phyloP scores from a whole-genome alignment of 2,329 filamentous ascomycete species.

The Rhinocladiella mackenziei region DNA sequence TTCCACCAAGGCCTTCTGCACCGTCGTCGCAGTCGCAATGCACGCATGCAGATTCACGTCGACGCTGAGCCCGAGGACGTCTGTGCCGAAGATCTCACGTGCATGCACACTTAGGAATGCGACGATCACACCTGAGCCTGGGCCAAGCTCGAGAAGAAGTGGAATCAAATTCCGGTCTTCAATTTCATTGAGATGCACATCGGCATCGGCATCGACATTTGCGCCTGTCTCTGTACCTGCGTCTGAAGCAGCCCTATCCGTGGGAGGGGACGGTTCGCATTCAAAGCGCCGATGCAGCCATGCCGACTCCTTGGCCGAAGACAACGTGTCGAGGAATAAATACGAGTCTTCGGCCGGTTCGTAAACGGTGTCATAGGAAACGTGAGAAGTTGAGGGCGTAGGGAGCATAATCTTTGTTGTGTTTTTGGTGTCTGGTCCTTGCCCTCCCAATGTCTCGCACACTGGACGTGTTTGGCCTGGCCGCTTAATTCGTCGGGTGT shows the following conservation, averaged over 20 bases:
- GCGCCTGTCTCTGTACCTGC: no score
- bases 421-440: no score
- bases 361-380: constrained; percentile 83
- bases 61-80: constrained; percentile 68
- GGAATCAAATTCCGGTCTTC: no score
- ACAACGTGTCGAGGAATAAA: constrained; percentile 86
- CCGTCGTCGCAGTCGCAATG: constrained; percentile 67
- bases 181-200: no score
- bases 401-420: constrained; percentile 78
- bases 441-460: no score
- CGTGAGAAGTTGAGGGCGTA: constrained; percentile 88
- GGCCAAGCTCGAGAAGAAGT: constrained; percentile 78
- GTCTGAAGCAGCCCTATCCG: no score
- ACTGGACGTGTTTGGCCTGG: no score
- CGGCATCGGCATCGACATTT: no score
- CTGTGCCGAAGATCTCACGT: constrained; percentile 62
- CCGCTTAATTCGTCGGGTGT: no score
- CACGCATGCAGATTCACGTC: constrained; percentile 88
- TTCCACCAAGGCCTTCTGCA: constrained; percentile 48
- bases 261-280: constrained; percentile 15
- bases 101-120: constrained; percentile 80
- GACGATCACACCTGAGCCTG: constrained; percentile 90
- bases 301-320: constrained; percentile 60
- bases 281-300: constrained; percentile 66
- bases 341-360: constrained; percentile 96